These are phyloP conservation scores for Tuber borchii DNA, from an alignment of 495 filamentous ascomycete species.

Conservation along the genomic window DNA sequence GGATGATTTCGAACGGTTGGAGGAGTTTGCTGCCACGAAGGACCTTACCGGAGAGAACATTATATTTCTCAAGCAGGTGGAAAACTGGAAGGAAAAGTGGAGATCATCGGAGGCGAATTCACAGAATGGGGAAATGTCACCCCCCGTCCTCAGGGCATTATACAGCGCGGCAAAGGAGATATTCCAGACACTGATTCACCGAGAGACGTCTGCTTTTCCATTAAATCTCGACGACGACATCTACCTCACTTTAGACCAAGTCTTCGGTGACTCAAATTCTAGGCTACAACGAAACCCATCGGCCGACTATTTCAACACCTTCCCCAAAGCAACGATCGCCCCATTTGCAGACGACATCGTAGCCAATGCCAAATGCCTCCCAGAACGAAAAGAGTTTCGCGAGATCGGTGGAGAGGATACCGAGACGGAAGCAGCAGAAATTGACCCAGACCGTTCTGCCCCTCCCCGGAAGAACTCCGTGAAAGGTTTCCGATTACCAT, in stretches of 20 bases:
- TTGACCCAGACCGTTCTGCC: constrained; percentile 8
- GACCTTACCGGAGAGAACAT: constrained; percentile 60
- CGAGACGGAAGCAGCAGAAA: not conserved
- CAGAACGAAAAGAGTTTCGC: constrained; percentile 17
- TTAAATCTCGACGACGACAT: constrained; percentile 37
- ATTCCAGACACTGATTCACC: constrained; percentile 27
- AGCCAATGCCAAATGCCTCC: constrained; percentile 11
- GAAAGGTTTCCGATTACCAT: constrained; percentile 10
- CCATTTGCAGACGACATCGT: constrained; percentile 35
- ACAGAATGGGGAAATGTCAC: constrained; percentile 11
- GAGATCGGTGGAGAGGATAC: constrained; percentile 11
- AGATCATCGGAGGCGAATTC: constrained; percentile 27
- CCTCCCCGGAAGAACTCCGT: constrained; percentile 27
- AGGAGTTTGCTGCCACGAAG: constrained; percentile 52
- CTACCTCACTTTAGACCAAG: constrained; percentile 26
- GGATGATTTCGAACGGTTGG: constrained; percentile 47
- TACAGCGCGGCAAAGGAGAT: constrained; percentile 35
- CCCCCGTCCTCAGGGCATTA: constrained; percentile 15
- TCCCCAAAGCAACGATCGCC: constrained; percentile 23
- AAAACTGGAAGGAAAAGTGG: constrained; percentile 49
- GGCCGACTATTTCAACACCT: not conserved
- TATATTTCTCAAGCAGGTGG: constrained; percentile 52
- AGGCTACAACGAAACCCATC: constrained; percentile 8
- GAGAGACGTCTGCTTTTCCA: constrained; percentile 34
- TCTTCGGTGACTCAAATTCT: constrained; percentile 23